Evolutionary conservation across 2,329 filamentous ascomycete species (phyloP).

Genomic region (Pseudocercospora pini-densiflorae): DNA sequence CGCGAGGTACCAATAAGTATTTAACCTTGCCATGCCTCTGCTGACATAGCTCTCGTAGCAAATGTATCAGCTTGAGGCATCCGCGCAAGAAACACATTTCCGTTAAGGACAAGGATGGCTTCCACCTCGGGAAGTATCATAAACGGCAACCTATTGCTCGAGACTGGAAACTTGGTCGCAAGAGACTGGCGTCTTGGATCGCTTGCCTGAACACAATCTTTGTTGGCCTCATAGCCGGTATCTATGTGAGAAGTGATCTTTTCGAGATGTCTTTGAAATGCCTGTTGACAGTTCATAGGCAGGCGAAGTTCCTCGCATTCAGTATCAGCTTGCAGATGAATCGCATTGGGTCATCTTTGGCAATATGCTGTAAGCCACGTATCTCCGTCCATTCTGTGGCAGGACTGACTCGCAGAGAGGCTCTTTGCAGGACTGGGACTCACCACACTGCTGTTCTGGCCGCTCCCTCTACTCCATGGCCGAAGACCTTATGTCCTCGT

Average conservation of each 20-base stretch:
- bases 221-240: constrained; percentile 71
- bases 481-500: constrained; percentile 77
- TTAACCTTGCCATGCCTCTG: neutral
- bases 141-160: constrained; percentile 69
- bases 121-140: constrained; percentile 51
- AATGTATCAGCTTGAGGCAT: constrained; percentile 35
- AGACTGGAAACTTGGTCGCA: constrained; percentile 71
- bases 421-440: constrained; percentile 73
- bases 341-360: constrained; percentile 71
- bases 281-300: constrained; percentile 46
- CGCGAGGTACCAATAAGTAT: constrained; percentile 8
- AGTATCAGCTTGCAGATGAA: constrained; percentile 74
- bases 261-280: neutral
- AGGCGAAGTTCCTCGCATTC: constrained; percentile 77
- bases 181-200: constrained; percentile 69
- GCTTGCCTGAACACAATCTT: constrained; percentile 75
- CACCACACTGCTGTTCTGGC: constrained; percentile 73
- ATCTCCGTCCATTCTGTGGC: neutral
- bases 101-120: constrained; percentile 43
- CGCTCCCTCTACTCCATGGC: constrained; percentile 74
- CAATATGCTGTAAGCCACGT: constrained; percentile 62
- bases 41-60: neutral
- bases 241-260: constrained; percentile 58
- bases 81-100: constrained; percentile 42
- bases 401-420: constrained; percentile 29